Evolutionary conservation across 257 asterid genomes (phyloP).

Genomic region (Cordia subcordata): DNA sequence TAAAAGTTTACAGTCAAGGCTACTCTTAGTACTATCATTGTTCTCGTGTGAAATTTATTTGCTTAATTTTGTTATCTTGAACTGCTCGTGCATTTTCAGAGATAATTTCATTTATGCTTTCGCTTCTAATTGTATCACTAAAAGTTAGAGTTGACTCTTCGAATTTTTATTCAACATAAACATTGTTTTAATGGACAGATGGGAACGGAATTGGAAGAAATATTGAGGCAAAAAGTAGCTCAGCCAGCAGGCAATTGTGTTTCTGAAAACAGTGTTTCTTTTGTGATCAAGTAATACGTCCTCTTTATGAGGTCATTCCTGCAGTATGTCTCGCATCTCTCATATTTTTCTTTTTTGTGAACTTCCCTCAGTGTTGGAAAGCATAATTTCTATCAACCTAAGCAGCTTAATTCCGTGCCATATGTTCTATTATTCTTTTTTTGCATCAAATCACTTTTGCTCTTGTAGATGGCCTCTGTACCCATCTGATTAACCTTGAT

Average conservation of each 20-base stretch:
- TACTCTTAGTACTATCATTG: too few species aligned
- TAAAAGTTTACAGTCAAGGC: too few species aligned
- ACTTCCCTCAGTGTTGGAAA: neutral
- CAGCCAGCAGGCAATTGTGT: constrained; percentile 86
- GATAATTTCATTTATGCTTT: too few species aligned
- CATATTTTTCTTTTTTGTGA: constrained; percentile 1
- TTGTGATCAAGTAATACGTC: constrained; percentile 79
- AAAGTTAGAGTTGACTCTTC: constrained; percentile 5
- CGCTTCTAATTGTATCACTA: too few species aligned
- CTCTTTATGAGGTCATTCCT: constrained; percentile 76
- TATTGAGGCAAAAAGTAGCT: constrained; percentile 56
- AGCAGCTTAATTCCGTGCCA: neutral
- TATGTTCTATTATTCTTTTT: too few species aligned
- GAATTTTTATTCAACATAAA: constrained; percentile 2
- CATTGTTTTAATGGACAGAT: constrained; percentile 51
- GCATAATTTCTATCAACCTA: neutral
- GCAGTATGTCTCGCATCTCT: constrained; percentile 60
- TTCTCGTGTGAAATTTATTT: too few species aligned
- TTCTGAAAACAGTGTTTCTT: constrained; percentile 72
- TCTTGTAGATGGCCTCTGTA: too few species aligned
- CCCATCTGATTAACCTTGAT: too few species aligned
- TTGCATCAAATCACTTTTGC: neutral
- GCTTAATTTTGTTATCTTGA: too few species aligned
- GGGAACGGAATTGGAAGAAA: constrained; percentile 90
- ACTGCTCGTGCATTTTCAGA: too few species aligned